Evolutionary conservation across 148 eudicot genomes (phyloP).

Genomic region (Rhododendron simsii): DNA sequence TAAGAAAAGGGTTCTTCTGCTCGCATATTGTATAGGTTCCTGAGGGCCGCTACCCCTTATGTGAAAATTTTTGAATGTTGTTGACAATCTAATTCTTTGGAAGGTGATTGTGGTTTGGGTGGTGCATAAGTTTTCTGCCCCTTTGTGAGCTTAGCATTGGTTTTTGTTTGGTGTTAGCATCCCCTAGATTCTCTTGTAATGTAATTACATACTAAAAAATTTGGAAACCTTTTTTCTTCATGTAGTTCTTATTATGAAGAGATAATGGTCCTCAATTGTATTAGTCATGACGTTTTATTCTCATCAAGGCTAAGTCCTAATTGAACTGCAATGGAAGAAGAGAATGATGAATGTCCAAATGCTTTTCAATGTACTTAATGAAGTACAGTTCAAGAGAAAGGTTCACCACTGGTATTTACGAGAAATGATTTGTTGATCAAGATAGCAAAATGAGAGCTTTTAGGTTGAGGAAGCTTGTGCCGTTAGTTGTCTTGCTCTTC

Average conservation of each 20-base stretch:
- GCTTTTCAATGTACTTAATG: neutral
- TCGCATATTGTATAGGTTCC: neutral
- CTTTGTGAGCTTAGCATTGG: neutral
- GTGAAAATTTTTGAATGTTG: too few relatives aligned
- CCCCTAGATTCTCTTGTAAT: neutral
- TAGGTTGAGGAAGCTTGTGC: neutral
- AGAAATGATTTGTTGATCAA: neutral
- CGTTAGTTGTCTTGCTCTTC: neutral
- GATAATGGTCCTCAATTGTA: neutral
- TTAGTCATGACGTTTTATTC: too few relatives aligned
- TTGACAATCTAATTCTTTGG: neutral
- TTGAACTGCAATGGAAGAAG: neutral
- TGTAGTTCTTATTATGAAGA: neutral
- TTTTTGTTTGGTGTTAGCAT: neutral
- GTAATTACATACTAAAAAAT: too few relatives aligned
- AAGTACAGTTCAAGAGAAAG: neutral
- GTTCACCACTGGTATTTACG: neutral
- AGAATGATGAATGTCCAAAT: neutral
- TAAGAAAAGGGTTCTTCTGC: neutral
- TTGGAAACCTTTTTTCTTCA: neutral
- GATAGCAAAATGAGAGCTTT: neutral
- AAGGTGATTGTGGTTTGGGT: neutral
- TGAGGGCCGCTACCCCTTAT: neutral
- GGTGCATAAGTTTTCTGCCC: neutral
- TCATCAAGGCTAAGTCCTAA: too few relatives aligned